These are phyloP conservation scores for Lactarius sanguifluus DNA, from an alignment of 768 basidiomycete genomes.

Conservation along the genomic window DNA sequence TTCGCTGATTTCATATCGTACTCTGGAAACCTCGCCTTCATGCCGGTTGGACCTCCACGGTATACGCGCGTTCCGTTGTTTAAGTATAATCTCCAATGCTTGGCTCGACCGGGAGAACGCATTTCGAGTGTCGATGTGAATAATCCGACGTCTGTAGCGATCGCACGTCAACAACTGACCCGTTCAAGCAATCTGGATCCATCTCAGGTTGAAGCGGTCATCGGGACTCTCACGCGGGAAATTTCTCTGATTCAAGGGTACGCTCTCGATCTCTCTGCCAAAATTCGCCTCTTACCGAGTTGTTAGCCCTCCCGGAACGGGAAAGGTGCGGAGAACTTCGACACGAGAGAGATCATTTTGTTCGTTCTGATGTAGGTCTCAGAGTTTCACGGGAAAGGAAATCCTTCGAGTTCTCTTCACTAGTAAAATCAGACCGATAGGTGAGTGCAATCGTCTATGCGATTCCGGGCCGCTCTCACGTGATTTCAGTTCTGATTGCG, in stretches of 20 bases:
- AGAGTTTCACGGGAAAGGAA: slow-evolving; percentile 71
- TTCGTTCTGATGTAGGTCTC: slow-evolving; percentile 4
- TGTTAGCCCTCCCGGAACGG: slow-evolving; percentile 71
- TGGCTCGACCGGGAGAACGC: slow-evolving; percentile 40
- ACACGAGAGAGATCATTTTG: no score
- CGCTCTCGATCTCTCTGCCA: slow-evolving; percentile 12
- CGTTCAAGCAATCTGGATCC: slow-evolving; percentile 58
- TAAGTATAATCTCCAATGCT: slow-evolving; percentile 51
- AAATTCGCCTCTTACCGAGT: neutral
- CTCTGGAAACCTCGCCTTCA: slow-evolving; percentile 1
- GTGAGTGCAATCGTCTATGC: slow-evolving; percentile 27
- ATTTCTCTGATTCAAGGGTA: slow-evolving; percentile 74
- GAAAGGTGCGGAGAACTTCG: slow-evolving; percentile 50
- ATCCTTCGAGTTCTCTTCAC: slow-evolving; percentile 62
- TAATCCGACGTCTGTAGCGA: slow-evolving; percentile 45
- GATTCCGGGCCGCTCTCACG: neutral
- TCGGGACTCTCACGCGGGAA: slow-evolving; percentile 60
- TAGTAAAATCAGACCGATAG: slow-evolving; percentile 53
- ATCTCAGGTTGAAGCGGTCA: slow-evolving; percentile 68
- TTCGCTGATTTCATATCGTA: slow-evolving; percentile 17
- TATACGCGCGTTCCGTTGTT: slow-evolving; percentile 47
- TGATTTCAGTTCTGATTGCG: slow-evolving; percentile 45
- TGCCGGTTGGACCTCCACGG: slow-evolving; percentile 13
- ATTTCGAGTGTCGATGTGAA: slow-evolving; percentile 42
- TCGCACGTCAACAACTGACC: slow-evolving; percentile 48